Percentiles rank a stretch among this genome's conserved stretches.
Evolutionary conservation across 2,329 filamentous ascomycete genomes (phyloP).

Genomic region (Verticillium albo-atrum): DNA sequence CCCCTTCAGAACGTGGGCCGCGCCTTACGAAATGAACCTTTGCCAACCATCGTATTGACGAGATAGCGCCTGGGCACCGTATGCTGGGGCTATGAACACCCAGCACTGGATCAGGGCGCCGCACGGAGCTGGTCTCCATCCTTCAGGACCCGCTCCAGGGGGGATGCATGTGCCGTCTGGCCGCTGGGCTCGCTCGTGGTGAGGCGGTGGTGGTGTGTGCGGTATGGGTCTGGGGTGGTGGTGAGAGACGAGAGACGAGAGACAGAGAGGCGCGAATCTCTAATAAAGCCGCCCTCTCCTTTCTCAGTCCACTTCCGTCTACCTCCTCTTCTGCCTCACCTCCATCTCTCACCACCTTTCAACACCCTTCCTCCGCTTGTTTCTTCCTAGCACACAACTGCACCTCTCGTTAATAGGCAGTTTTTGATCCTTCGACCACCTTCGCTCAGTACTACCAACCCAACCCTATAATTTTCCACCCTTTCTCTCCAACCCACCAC

Average conservation of each 20-base stretch:
- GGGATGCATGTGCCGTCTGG: neutral
- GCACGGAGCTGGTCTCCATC: neutral
- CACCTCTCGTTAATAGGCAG: constrained; percentile 1
- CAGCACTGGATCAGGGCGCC: neutral
- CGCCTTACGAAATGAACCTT: neutral
- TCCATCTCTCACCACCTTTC: neutral
- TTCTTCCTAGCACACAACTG: constrained; percentile 4
- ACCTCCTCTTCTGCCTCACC: neutral
- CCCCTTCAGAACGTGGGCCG: neutral
- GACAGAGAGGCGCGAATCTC: neutral
- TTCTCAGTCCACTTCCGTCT: neutral
- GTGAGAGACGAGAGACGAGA: neutral
- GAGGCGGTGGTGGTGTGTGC: neutral
- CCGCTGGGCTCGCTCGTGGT: neutral
- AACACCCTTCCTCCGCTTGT: neutral
- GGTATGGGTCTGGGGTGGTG: neutral
- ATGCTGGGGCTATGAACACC: neutral
- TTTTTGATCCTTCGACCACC: neutral
- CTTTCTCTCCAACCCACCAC: neutral
- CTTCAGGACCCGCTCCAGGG: neutral
- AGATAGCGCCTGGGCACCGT: neutral
- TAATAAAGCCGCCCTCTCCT: constrained; percentile 2
- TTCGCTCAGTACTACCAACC: neutral
- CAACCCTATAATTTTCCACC: neutral
- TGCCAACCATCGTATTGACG: neutral